Evolutionary conservation across 345 rosid genomes (phyloP).

Genomic region (Salix koriyanagi): DNA sequence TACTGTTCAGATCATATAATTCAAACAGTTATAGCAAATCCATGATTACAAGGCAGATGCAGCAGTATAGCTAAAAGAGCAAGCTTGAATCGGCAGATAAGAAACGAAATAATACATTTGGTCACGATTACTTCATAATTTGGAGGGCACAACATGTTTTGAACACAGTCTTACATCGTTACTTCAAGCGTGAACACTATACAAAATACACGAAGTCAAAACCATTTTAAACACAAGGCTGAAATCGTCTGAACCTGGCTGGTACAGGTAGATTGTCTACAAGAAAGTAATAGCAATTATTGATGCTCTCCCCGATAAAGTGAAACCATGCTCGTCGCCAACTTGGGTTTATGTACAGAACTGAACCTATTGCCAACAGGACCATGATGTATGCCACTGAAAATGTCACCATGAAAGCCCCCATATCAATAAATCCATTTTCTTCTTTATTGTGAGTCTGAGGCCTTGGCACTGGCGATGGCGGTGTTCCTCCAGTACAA

Average conservation of each 20-base stretch:
- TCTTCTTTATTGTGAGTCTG: neutral
- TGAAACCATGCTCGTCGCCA: conserved; percentile 16
- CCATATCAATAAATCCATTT: neutral
- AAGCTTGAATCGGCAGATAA: too few species aligned
- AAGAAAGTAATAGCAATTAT: neutral
- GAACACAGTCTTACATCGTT: too few species aligned
- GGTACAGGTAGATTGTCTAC: conserved; percentile 1
- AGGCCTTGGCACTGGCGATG: neutral
- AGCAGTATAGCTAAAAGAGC: too few species aligned
- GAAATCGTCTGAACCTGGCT: neutral
- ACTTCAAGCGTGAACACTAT: too few species aligned
- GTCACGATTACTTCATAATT: too few species aligned
- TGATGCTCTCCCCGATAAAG: neutral
- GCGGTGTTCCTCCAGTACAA: neutral
- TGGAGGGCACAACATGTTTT: too few species aligned
- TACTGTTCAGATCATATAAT: too few species aligned
- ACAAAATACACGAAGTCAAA: too few species aligned
- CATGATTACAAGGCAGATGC: too few species aligned
- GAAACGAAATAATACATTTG: too few species aligned
- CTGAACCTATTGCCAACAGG: neutral
- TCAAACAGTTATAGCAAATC: too few species aligned
- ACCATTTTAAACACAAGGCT: too few species aligned
- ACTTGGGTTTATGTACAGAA: neutral
- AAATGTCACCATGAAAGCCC: neutral
- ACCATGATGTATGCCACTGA: neutral